Percentiles rank a stretch among this genome's conserved stretches.
Conservation (phyloP, 1,139 yeast genomes). For the Spathaspora sp. region DNA sequence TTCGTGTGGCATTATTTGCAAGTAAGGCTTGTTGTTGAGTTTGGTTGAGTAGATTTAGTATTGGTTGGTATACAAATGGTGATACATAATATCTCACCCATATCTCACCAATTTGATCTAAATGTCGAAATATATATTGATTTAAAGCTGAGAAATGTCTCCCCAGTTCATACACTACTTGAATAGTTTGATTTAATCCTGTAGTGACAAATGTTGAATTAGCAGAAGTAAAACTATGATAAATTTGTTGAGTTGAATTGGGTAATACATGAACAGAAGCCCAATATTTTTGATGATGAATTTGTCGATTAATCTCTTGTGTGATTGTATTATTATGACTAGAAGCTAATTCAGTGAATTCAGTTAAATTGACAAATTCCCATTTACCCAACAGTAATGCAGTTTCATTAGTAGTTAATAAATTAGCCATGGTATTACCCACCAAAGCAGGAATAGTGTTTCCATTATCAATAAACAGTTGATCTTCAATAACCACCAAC, state of each 20-base stretch:
- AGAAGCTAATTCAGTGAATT: slow-evolving; percentile 28
- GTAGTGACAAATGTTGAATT: slow-evolving; percentile 18
- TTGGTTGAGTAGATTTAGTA: slow-evolving; percentile 13
- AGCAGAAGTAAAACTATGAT: slow-evolving; percentile 28
- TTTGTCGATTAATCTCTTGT: slow-evolving; percentile 33
- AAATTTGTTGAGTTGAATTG: slow-evolving; percentile 40
- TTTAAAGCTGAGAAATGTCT: slow-evolving; percentile 49
- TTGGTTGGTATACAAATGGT: slow-evolving; percentile 20
- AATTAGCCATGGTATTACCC: slow-evolving; percentile 31
- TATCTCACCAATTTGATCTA: slow-evolving; percentile 26
- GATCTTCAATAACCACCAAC: slow-evolving; percentile 50
- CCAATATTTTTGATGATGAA: slow-evolving; percentile 57
- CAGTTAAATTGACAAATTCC: slow-evolving; percentile 29
- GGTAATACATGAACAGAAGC: slow-evolving; percentile 46
- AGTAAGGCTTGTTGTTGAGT: slow-evolving; percentile 17
- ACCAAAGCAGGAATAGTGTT: slow-evolving; percentile 23
- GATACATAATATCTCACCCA: slow-evolving; percentile 26
- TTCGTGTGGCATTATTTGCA: slow-evolving; percentile 16
- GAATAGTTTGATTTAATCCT: slow-evolving; percentile 24
- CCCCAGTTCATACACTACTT: slow-evolving; percentile 49
- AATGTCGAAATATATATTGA: slow-evolving; percentile 39
- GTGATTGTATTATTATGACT: slow-evolving; percentile 31
- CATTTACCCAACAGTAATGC: slow-evolving; percentile 36
- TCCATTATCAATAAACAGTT: slow-evolving; percentile 19
- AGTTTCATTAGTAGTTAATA: slow-evolving; percentile 18